These are phyloP conservation scores for Tricholoma matsutake DNA, from an alignment of 768 basidiomycete genomes.

Conservation along the genomic window DNA sequence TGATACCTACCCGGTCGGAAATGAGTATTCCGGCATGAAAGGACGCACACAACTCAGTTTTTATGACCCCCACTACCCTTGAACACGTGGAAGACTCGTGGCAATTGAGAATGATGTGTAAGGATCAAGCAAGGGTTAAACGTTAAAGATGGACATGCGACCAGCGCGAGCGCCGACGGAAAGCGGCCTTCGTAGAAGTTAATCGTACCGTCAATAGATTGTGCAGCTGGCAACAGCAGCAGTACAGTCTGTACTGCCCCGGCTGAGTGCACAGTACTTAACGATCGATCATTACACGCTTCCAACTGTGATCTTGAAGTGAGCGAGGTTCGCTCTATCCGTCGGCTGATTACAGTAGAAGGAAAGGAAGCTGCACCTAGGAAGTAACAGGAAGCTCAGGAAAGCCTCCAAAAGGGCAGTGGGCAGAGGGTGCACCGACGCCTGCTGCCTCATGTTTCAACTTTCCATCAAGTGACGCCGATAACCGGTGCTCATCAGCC, in stretches of 20 bases:
- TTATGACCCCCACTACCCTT: neutral
- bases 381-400: conserved; percentile 9
- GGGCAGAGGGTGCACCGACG: conserved; percentile 37
- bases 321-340: neutral
- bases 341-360: neutral
- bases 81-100: neutral
- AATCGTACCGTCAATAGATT: no score
- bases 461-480: conserved; percentile 21
- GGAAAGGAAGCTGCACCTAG: neutral
- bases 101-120: no score
- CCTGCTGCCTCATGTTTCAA: conserved; percentile 27
- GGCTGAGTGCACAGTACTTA: no score
- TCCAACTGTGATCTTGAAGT: no score
- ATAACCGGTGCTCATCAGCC: conserved; percentile 8
- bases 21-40: neutral
- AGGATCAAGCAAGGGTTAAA: no score
- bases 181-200: no score
- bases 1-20: neutral
- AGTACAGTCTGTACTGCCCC: no score
- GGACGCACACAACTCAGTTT: neutral
- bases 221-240: no score
- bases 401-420: conserved; percentile 18
- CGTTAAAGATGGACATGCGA: no score
- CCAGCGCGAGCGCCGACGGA: no score
- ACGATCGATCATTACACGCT: no score